Conservation (phyloP, 257 asterid genomes). For the Solanum sitiens region DNA sequence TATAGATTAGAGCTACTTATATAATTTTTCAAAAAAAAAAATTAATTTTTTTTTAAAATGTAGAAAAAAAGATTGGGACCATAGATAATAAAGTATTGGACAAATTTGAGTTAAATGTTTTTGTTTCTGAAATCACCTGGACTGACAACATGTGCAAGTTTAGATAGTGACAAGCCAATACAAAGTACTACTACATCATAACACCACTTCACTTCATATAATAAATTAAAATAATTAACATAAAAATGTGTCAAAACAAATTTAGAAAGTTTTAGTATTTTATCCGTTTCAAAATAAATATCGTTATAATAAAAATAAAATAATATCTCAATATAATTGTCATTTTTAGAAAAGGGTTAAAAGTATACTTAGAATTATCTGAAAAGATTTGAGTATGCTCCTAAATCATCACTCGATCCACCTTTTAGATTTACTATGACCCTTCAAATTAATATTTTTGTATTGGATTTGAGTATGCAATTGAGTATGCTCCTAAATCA, state of each 20-base stretch:
- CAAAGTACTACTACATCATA: neutral
- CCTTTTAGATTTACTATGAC: too few species aligned
- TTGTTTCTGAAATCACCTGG: neutral
- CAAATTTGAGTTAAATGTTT: neutral
- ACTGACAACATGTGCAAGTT: neutral
- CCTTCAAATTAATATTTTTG: too few species aligned
- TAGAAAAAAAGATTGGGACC: neutral
- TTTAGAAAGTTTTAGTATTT: neutral
- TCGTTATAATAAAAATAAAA: too few species aligned
- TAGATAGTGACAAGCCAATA: neutral
- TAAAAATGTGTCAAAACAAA: neutral
- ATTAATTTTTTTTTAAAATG: neutral
- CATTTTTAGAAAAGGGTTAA: rapidly evolving
- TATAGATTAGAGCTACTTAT: too few species aligned
- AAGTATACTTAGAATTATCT: rapidly evolving
- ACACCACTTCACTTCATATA: neutral
- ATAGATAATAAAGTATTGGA: neutral
- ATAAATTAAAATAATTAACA: neutral
- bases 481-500: too few species aligned
- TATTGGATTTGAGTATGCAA: too few species aligned
- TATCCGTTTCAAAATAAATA: neutral
- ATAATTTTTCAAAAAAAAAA: too few species aligned
- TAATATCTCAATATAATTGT: too few species aligned
- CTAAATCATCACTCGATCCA: too few species aligned
- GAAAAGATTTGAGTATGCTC: too few species aligned